Base-by-base conservation (phyloP, 257 asterid genomes). In the Salvia splendens region DNA sequence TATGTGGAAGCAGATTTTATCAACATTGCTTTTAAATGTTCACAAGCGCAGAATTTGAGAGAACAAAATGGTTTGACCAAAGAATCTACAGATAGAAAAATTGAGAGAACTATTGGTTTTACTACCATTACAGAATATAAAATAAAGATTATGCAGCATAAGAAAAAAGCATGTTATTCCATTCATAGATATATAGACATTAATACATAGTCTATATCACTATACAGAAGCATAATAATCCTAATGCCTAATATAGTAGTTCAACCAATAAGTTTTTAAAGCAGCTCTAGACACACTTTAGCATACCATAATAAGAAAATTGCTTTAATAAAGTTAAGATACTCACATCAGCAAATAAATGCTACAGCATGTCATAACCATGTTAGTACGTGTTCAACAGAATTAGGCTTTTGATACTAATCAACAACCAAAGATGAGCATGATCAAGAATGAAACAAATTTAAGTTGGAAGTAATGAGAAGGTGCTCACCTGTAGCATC, bases 401-500 rank as follows among this genome's bases (percentile, higher is more conserved):
- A 61, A 38, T 61, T 61, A 49, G 51, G 65, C 40, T 52, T 70
- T 33, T 53, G 48, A 9, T 10, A 56, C 20, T 46, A 42, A 51
- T 5, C 45, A 50, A 12, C 7, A 32, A 45, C 61, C 32, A 28
- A 43, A 61, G 64, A 71, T 63, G 43, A 54, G 40, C 49, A 62
- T 41, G 48, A 14, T 41, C 16, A 33, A 33, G 61, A 45, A 32
- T 6, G 17, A 45, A 38, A 47, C 7, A 12, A 5, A 32, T 55
- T 2, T 45, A 69, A 53, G 52, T 11, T 36, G 16, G 28, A 16
- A 20, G 11, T 36, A 43, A 67, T 15, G 69, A 73, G 80, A 78
- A 52, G 61, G 76, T 67, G 78, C 89, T 80, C 36, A 91, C 99
- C 99, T 53, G 99, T 94, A 65, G 96, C 98, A 84, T 94, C 99